phyloP scores from a whole-genome alignment of 768 basidiomycete genomes.

The Boletus barrowsii region DNA sequence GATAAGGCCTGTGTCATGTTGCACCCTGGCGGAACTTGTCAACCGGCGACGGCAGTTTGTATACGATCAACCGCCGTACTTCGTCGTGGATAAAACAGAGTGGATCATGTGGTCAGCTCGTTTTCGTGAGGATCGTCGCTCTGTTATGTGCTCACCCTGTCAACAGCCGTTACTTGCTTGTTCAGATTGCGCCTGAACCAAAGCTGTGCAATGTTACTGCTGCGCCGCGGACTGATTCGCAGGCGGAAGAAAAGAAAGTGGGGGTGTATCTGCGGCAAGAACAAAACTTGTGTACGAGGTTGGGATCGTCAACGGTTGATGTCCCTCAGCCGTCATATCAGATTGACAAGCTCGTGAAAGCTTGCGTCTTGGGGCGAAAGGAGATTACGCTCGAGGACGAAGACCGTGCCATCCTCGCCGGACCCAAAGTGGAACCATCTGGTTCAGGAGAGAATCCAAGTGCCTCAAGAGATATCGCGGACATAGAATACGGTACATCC shows the following conservation, averaged over 20 bases:
- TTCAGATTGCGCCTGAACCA: conserved; percentile 28
- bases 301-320: conserved; percentile 32
- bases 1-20: conserved; percentile 45
- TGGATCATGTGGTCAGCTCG: conserved; percentile 65
- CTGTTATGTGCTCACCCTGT: background rate
- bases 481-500: no score
- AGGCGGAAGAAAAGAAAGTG: conserved; percentile 8
- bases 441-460: background rate
- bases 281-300: conserved; percentile 21
- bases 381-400: conserved; percentile 49
- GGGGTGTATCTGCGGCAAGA: conserved; percentile 48
- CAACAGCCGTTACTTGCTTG: conserved; percentile 59
- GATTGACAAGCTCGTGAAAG: conserved; percentile 45
- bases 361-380: conserved; percentile 37
- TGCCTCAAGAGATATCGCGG: background rate
- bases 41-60: conserved; percentile 58
- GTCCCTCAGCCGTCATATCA: conserved; percentile 60
- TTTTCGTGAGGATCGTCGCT: background rate
- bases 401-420: conserved; percentile 45
- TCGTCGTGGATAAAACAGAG: conserved; percentile 59
- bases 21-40: conserved; percentile 64
- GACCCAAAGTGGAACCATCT: background rate
- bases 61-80: conserved; percentile 49
- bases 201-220: background rate
- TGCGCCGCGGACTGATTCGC: no score